Base-by-base conservation (phyloP, 164 flowering plant species). In the Sedum album region DNA sequence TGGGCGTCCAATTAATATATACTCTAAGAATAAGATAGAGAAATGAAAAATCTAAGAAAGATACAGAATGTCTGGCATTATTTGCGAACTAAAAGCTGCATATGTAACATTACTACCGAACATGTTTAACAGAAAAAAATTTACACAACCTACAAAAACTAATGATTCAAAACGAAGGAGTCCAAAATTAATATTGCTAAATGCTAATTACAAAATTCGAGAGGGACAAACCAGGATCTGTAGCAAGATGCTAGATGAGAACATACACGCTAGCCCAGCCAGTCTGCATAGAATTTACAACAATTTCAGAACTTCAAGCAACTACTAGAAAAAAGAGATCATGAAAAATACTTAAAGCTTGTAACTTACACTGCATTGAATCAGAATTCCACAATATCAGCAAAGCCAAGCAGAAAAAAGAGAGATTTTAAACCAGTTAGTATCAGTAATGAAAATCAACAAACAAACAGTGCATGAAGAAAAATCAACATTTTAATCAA, bases 181-280 rank as follows among this genome's bases (percentile, higher is more conserved):
- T 25, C 15, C 42, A 33, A 33, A 23, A 13, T 33, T 31, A 31
- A 21, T 7, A 9, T 28, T n/a, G n/a, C n/a, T n/a, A n/a, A n/a
- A n/a, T n/a, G 14, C 20, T 25, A 1, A 63, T 15, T 48, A 48
- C 60, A 14, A 53, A 25, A 20, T 9, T 51, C n/a, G n/a, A n/a
- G n/a, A 35, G 31, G 17, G 74, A 64, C 75, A 69, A 85, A 93
- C 98, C 97, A 93, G 76, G 61, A 93, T 88, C 77, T 93, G 98
- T 48, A 93, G 81, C 69, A 93, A 76, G 66, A 93, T 83, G 80
- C 97, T 93, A 41, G 98, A 69, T 31, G 98, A 93, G 77, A 90
- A 93, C 98, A 93, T 90, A 75, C 91, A 93, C 10, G 98, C 98
- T 72, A 93, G 97, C 68, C 98, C 97, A 70, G 90, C 97, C 71